Conservation (phyloP, 2,329 filamentous ascomycete species). For the Penicillium sp. region DNA sequence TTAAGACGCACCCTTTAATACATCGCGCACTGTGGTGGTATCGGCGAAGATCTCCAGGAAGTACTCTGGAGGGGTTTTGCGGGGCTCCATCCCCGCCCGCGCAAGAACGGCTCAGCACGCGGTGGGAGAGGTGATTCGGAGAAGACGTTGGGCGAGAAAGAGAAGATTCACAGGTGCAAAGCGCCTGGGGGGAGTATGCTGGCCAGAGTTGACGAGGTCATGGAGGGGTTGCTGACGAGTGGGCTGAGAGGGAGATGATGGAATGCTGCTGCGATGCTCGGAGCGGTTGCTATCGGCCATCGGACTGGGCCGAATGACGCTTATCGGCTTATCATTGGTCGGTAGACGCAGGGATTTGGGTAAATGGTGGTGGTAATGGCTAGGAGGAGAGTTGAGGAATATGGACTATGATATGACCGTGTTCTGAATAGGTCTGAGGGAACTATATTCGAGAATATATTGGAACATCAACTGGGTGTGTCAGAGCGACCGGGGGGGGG, state of each 20-base stretch:
- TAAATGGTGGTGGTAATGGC: background rate
- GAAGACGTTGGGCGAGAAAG: background rate
- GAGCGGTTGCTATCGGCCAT: conserved; percentile 26
- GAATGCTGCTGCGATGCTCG: conserved; percentile 12
- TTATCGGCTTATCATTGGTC: conserved; percentile 29
- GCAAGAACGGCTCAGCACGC: conserved; percentile 22
- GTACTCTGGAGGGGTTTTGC: conserved; percentile 75
- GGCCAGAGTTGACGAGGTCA: background rate
- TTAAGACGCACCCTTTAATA: conserved; percentile 74
- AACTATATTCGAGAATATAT: background rate
- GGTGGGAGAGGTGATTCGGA: conserved; percentile 5
- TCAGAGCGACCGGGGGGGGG: background rate
- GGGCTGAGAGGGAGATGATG: conserved; percentile 10
- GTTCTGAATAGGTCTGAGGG: background rate
- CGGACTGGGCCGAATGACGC: conserved; percentile 22
- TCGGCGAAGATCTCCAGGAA: conserved; percentile 93
- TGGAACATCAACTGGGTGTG: background rate
- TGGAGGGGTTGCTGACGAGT: conserved; percentile 1
- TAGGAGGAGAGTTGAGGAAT: background rate
- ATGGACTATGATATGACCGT: background rate
- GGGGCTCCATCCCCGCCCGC: conserved; percentile 59
- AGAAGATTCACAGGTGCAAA: conserved; percentile 1
- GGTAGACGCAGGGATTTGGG: background rate
- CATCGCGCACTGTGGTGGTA: conserved; percentile 83
- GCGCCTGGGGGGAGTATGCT: background rate